Evolutionary conservation across 306 rosid species (phyloP).

Genomic region (Mucuna pruriens): DNA sequence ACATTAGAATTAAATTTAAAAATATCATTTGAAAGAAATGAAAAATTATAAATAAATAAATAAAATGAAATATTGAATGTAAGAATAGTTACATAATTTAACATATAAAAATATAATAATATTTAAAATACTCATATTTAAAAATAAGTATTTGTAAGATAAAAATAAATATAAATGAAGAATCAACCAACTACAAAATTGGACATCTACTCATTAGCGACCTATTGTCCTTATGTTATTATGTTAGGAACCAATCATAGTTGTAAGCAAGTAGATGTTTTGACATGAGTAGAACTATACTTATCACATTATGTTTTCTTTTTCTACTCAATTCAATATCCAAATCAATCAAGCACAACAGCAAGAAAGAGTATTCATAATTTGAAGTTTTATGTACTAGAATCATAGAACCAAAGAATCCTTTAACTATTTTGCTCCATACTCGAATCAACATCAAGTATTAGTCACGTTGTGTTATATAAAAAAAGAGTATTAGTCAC

Average conservation of each 20-base stretch:
- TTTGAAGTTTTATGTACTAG: background rate
- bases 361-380: background rate
- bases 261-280: background rate
- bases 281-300: background rate
- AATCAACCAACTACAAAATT: background rate
- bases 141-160: too few species aligned
- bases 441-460: background rate
- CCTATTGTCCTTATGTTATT: background rate
- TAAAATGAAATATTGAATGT: too few species aligned
- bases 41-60: too few species aligned
- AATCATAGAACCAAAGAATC: background rate
- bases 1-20: too few species aligned
- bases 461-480: too few species aligned
- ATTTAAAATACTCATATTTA: too few species aligned
- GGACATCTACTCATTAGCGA: background rate
- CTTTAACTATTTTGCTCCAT: background rate
- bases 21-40: too few species aligned
- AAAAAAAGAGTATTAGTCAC: too few species aligned
- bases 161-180: background rate
- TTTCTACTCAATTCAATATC: background rate
- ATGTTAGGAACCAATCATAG: background rate
- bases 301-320: background rate
- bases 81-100: too few species aligned
- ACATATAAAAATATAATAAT: too few species aligned
- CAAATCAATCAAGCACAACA: background rate